phyloP scores from a whole-genome alignment of 495 filamentous ascomycete species.

The Aspergillus leporis region DNA sequence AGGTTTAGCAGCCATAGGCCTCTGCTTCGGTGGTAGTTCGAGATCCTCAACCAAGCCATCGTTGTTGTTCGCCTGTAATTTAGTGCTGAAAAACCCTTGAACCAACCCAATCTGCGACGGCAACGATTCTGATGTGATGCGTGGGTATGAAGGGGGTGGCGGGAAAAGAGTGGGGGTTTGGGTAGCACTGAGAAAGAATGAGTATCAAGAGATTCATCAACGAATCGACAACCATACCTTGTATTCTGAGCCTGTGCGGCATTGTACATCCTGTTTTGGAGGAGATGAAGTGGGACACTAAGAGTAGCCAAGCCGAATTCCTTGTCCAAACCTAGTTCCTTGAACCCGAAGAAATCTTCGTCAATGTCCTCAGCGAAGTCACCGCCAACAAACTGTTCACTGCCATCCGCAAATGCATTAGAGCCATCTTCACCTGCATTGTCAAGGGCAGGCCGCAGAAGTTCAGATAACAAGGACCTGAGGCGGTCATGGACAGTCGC shows the following conservation, averaged over 20 bases:
- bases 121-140: slow-evolving; percentile 77
- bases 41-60: slow-evolving; percentile 90
- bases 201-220: slow-evolving; percentile 11
- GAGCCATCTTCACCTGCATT: slow-evolving; percentile 82
- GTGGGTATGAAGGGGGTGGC: slow-evolving; percentile 70
- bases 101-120: slow-evolving; percentile 79
- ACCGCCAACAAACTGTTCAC: slow-evolving; percentile 93
- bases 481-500: slow-evolving; percentile 87
- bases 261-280: slow-evolving; percentile 85
- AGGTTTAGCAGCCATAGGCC: slow-evolving; percentile 70
- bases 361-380: slow-evolving; percentile 97
- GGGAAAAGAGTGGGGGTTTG: slow-evolving; percentile 51
- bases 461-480: slow-evolving; percentile 83
- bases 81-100: slow-evolving; percentile 84
- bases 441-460: slow-evolving; percentile 83
- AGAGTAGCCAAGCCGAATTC: slow-evolving; percentile 84
- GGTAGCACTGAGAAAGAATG: slow-evolving; percentile 29
- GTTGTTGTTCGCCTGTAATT: slow-evolving; percentile 78
- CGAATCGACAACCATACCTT: slow-evolving; percentile 41
- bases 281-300: slow-evolving; percentile 89
- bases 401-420: slow-evolving; percentile 90
- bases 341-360: slow-evolving; percentile 99
- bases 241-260: slow-evolving; percentile 76
- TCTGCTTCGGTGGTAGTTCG: slow-evolving; percentile 87
- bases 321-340: slow-evolving; percentile 85